Percentiles rank a stretch among this genome's conserved stretches.
Evolutionary conservation across 2,329 filamentous ascomycete species (phyloP).

Genomic region (Daldinia eschscholtzii): DNA sequence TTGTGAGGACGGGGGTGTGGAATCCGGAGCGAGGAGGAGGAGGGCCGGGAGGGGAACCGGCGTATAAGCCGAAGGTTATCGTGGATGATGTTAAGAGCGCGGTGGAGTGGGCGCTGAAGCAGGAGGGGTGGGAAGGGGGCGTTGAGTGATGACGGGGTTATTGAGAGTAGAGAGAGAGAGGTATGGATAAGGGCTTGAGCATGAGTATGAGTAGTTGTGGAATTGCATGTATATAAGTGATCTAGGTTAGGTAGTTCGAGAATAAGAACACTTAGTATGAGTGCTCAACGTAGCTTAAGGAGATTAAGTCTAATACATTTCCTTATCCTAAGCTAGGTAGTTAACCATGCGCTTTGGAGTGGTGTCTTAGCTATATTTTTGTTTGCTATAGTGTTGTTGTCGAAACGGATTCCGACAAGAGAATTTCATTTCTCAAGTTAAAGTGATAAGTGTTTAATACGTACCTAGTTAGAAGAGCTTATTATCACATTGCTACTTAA

Average conservation of each 20-base stretch:
- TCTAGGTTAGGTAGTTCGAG: too few species aligned
- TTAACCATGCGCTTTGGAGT: neutral
- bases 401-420: too few species aligned
- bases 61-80: slow-evolving; percentile 72
- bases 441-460: too few species aligned
- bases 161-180: neutral
- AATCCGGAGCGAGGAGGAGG: slow-evolving; percentile 54
- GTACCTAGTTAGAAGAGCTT: too few species aligned
- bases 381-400: too few species aligned
- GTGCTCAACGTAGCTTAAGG: neutral
- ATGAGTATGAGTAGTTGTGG: neutral
- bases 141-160: neutral
- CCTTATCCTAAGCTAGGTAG: too few species aligned
- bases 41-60: slow-evolving; percentile 60
- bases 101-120: slow-evolving; percentile 79
- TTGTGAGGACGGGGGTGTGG: slow-evolving; percentile 87
- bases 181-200: neutral
- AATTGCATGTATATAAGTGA: neutral
- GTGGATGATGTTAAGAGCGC: slow-evolving; percentile 82
- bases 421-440: too few species aligned
- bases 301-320: neutral
- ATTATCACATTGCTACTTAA: too few species aligned
- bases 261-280: too few species aligned
- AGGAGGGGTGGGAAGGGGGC: slow-evolving; percentile 57
- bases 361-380: too few species aligned